phyloP scores from a whole-genome alignment of 352 stramenopile genomes.

The Phytophthora pistaciae region DNA sequence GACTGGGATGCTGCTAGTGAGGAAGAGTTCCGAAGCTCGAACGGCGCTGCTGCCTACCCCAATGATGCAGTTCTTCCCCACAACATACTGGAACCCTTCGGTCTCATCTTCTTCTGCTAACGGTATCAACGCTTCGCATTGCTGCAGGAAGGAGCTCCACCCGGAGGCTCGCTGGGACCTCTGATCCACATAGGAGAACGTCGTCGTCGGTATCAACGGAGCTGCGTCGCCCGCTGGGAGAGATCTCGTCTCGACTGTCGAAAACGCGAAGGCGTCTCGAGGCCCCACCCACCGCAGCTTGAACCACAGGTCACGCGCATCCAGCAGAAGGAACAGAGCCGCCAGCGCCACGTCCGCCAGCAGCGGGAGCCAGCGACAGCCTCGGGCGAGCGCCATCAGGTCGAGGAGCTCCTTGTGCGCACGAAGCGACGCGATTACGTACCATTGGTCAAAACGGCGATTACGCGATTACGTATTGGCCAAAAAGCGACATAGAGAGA shows the following conservation, averaged over 20 bases:
- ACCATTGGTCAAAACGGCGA: conserved; percentile 8
- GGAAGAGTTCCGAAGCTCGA: conserved; percentile 43
- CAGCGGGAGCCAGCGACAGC: conserved; percentile 22
- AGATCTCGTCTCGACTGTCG: conserved; percentile 33
- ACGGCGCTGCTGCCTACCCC: conserved; percentile 27
- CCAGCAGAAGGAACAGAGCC: conserved; percentile 45
- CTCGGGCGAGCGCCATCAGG: conserved; percentile 7
- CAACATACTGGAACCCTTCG: conserved; percentile 26
- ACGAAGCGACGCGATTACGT: conserved; percentile 34
- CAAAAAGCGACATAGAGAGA: conserved; percentile 5
- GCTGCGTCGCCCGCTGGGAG: conserved; percentile 19
- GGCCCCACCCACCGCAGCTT: conserved; percentile 63
- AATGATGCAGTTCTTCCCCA: conserved; percentile 57
- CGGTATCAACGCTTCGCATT: conserved; percentile 45
- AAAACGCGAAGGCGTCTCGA: conserved; percentile 49
- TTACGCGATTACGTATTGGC: conserved; percentile 29
- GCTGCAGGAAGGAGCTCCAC: conserved; percentile 61
- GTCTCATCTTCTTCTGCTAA: conserved; percentile 18
- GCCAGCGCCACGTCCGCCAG: conserved; percentile 43
- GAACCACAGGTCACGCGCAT: conserved; percentile 67
- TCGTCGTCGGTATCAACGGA: conserved; percentile 10
- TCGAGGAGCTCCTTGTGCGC: conserved; percentile 9
- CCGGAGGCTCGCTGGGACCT: conserved; percentile 35
- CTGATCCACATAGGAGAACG: conserved; percentile 25
- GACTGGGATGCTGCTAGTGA: conserved; percentile 51